phyloP scores from a whole-genome alignment of 2,329 filamentous ascomycete species.

The Clarireedia homoeocarpa region DNA sequence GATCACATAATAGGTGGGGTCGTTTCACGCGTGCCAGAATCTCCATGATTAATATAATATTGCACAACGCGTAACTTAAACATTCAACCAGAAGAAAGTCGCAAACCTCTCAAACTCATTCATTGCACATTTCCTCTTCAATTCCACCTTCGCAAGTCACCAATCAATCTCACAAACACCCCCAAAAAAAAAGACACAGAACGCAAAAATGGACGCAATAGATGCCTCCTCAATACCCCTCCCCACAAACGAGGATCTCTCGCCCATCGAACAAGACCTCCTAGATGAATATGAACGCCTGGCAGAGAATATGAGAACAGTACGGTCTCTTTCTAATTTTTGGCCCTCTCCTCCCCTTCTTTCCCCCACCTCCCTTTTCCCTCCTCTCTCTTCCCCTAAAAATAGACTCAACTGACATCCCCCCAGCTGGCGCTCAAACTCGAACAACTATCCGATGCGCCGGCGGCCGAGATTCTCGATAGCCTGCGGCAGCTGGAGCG shows the following conservation, averaged over 20 bases:
- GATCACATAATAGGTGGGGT: no score
- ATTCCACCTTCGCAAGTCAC: background rate
- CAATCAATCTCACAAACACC: background rate
- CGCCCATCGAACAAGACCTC: slow-evolving; percentile 85
- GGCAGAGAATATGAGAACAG: slow-evolving; percentile 85
- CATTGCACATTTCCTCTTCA: background rate
- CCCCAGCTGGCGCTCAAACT: slow-evolving; percentile 50
- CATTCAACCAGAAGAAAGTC: background rate
- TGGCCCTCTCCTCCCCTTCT: background rate
- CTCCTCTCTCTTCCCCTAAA: background rate
- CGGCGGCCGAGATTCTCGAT: slow-evolving; percentile 77
- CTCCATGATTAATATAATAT: background rate
- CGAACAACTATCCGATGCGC: slow-evolving; percentile 57
- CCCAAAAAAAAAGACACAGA: no score
- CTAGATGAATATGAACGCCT: slow-evolving; percentile 88
- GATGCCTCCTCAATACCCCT: slow-evolving; percentile 1
- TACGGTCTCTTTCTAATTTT: slow-evolving; percentile 31
- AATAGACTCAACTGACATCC: background rate
- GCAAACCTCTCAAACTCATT: background rate
- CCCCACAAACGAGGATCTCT: slow-evolving; percentile 42
- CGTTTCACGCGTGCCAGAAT: background rate
- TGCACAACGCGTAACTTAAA: background rate
- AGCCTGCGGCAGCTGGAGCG: slow-evolving; percentile 80
- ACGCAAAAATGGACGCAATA: slow-evolving; percentile 5
- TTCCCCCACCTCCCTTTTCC: background rate